Conservation (phyloP, 441 rosid genomes). For the California macrophylla region DNA sequence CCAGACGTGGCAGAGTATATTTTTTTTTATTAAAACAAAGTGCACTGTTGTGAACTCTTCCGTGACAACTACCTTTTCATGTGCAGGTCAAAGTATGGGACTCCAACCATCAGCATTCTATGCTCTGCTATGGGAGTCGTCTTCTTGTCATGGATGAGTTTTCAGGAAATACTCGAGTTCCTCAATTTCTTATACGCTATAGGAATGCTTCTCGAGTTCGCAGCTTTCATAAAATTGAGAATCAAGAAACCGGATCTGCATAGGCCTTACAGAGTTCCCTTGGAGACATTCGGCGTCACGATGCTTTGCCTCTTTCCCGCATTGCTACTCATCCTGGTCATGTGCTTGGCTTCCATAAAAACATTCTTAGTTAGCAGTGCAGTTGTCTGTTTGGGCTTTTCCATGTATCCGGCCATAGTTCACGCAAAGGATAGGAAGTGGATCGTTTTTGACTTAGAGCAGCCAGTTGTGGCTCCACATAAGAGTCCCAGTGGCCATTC, state of each 20-base stretch:
- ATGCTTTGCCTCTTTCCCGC: conserved; percentile 63
- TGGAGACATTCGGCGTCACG: conserved; percentile 52
- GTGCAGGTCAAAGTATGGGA: conserved; percentile 68
- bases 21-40: too few relatives aligned
- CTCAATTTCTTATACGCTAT: conserved; percentile 66
- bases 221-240: conserved; percentile 68
- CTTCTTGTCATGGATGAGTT: conserved; percentile 86
- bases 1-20: too few relatives aligned
- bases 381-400: conserved; percentile 44
- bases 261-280: conserved; percentile 64
- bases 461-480: conserved; percentile 16
- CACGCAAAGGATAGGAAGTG: conserved; percentile 46
- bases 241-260: conserved; percentile 63
- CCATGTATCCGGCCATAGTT: conserved; percentile 42
- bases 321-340: conserved; percentile 55
- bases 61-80: conserved; percentile 7
- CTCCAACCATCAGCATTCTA: conserved; percentile 78
- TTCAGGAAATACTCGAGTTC: conserved; percentile 78
- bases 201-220: conserved; percentile 85
- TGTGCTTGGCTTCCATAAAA: conserved; percentile 56
- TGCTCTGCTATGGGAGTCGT: conserved; percentile 80
- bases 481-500: conserved; percentile 2
- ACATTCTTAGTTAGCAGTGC: conserved; percentile 50
- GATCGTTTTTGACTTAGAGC: conserved; percentile 32
- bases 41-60: not conserved